Percentiles rank a stretch among this genome's conserved stretches.
Evolutionary conservation across 1,139 yeast species (phyloP).

Genomic region (Geotrichum carabidarum): DNA sequence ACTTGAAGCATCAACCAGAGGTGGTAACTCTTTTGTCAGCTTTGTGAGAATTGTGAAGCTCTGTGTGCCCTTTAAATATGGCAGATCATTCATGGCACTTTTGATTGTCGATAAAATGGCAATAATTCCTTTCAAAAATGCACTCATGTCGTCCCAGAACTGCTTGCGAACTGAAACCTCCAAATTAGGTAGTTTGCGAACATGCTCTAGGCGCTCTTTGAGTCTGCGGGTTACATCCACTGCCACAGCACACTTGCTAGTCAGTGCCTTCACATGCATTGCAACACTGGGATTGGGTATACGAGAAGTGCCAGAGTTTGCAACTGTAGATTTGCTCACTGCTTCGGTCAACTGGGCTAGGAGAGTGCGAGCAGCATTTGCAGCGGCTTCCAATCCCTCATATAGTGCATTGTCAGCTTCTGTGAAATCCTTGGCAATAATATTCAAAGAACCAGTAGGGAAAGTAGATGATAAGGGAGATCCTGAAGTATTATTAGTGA

Average conservation of each 20-base stretch:
- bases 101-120: constrained; percentile 80
- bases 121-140: constrained; percentile 75
- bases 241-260: constrained; percentile 71
- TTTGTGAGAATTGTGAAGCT: constrained; percentile 77
- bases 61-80: constrained; percentile 72
- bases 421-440: constrained; percentile 21
- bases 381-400: constrained; percentile 67
- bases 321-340: constrained; percentile 64
- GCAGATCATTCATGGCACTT: constrained; percentile 73
- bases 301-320: constrained; percentile 31
- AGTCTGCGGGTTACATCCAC: constrained; percentile 74
- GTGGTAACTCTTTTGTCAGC: constrained; percentile 85
- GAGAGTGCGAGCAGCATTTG: constrained; percentile 72
- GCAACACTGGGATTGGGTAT: constrained; percentile 45
- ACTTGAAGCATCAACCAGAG: constrained; percentile 61
- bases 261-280: constrained; percentile 67
- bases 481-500: background rate
- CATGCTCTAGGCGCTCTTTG: constrained; percentile 47
- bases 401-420: constrained; percentile 74
- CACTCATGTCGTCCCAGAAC: constrained; percentile 84
- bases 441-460: background rate
- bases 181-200: constrained; percentile 7
- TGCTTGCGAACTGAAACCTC: constrained; percentile 52
- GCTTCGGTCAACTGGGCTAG: constrained; percentile 74
- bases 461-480: constrained; percentile 5